Base-by-base conservation (phyloP, 2,329 filamentous ascomycete species). In the Ilyonectria robusta region DNA sequence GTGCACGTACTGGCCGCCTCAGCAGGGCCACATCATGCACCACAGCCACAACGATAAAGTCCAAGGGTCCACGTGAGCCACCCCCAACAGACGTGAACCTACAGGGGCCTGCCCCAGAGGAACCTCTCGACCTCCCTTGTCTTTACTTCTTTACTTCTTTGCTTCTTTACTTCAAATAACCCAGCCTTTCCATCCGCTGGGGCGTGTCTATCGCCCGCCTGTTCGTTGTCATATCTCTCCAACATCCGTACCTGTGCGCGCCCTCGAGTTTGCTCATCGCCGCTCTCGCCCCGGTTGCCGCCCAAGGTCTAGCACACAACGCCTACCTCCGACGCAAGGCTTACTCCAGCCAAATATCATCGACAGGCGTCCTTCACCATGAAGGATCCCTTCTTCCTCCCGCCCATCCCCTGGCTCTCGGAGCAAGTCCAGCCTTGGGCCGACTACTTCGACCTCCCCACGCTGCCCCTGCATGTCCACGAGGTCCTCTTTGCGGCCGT, bases 391-490 rank as follows among this genome's bases (percentile, higher is more conserved):
- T 94, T 94, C 77, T 89, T 90, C 62, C 83, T 93, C 70, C 81
- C 87, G 63, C 87, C 89, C 21, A 81, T 88, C 42, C 90, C 91
- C 59, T 86, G 86, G 77, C 82, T 90, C 59, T 84, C 82, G 73
- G 78, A 83, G 63, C 85, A 88, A 64, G 81, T 91, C 57, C 85
- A 91, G 78, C 92, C 92, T 17, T 84, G 89, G 77, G 90, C 92
- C 68, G 87, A 92, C 72, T 83, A 82, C 67, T 82, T 92, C 65
- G 80, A 83, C 58, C 84, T 95, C 51, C 84, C 88, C 9, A 91
- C 91, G 6, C 87, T 96, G 21, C 91, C 93, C 17, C 82, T 92
- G 55, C 94, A 97, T 81, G 85, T 93, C 74, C 93, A 96, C 83
- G 93, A 97, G 81, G 86, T 95, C 56, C 68, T 93, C 62, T 81